Conservation (phyloP, 257 asterid genomes). For the Thymus quinquecostatus region DNA sequence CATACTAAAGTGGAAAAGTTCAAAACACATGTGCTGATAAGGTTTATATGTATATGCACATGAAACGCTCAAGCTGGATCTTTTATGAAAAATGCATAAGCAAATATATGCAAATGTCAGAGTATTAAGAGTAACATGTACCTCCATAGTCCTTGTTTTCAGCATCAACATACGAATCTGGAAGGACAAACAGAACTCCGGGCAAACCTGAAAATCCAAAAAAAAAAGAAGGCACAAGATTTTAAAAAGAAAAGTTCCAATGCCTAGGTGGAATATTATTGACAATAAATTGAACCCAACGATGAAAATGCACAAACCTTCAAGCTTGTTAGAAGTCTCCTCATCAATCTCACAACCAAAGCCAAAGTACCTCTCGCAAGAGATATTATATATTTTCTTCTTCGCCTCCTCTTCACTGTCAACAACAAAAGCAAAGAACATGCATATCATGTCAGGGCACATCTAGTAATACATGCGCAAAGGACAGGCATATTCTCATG, state of each 20-base stretch:
- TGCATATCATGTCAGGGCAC: background rate
- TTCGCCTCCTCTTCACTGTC: constrained; percentile 89
- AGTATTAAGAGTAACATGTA: constrained; percentile 26
- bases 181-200: constrained; percentile 94
- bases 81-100: background rate
- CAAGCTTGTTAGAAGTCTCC: constrained; percentile 95
- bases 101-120: background rate
- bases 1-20: background rate
- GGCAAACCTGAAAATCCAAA: constrained; percentile 63
- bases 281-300: background rate
- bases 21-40: background rate
- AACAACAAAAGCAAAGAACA: constrained; percentile 22
- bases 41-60: background rate
- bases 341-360: constrained; percentile 97
- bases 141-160: constrained; percentile 99
- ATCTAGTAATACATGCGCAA: background rate
- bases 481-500: background rate
- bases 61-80: background rate
- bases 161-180: constrained; percentile 97
- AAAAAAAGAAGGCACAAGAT: background rate
- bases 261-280: background rate
- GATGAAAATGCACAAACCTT: constrained; percentile 54
- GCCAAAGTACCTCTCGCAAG: constrained; percentile 92
- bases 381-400: constrained; percentile 87
- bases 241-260: background rate